These are phyloP conservation scores for Phytopythium cucurbitacearum DNA, from an alignment of 352 stramenopile genomes.

Conservation along the genomic window DNA sequence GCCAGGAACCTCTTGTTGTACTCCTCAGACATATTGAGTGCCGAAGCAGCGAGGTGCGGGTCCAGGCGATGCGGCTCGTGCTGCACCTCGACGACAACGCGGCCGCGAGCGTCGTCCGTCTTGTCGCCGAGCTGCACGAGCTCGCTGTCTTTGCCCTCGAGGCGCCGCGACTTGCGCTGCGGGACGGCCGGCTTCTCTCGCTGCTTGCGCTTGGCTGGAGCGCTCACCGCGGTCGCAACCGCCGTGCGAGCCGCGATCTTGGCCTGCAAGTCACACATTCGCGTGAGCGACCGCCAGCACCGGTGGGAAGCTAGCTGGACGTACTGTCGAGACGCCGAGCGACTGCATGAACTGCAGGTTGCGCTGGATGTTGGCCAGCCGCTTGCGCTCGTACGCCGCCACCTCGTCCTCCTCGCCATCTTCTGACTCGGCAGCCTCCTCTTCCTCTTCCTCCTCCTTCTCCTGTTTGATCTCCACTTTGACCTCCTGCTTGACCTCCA, in stretches of 20 bases:
- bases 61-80: slow-evolving; percentile 13
- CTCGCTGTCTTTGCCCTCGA: slow-evolving; percentile 59
- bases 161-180: slow-evolving; percentile 53
- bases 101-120: slow-evolving; percentile 10
- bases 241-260: slow-evolving; percentile 64
- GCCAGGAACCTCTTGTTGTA: slow-evolving; percentile 36
- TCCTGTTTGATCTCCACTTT: slow-evolving; percentile 7
- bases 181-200: slow-evolving; percentile 15
- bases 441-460: slow-evolving; percentile 4
- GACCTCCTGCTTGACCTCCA: slow-evolving; percentile 1
- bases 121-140: slow-evolving; percentile 14
- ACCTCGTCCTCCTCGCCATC: slow-evolving; percentile 16
- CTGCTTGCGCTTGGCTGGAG: slow-evolving; percentile 20
- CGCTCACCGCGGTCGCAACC: slow-evolving; percentile 9
- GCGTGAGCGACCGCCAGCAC: neutral
- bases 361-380: slow-evolving; percentile 78
- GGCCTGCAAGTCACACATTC: slow-evolving; percentile 19
- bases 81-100: neutral
- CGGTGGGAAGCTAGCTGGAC: slow-evolving; percentile 1
- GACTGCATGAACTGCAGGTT: slow-evolving; percentile 82
- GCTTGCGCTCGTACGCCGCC: slow-evolving; percentile 78
- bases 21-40: slow-evolving; percentile 26
- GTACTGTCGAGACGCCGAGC: slow-evolving; percentile 73
- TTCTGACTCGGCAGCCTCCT: slow-evolving; percentile 1
- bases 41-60: slow-evolving; percentile 19